Percentiles rank a stretch among this genome's conserved stretches.
phyloP scores from a whole-genome alignment of 441 rosid species.

The Monsonia emarginata region DNA sequence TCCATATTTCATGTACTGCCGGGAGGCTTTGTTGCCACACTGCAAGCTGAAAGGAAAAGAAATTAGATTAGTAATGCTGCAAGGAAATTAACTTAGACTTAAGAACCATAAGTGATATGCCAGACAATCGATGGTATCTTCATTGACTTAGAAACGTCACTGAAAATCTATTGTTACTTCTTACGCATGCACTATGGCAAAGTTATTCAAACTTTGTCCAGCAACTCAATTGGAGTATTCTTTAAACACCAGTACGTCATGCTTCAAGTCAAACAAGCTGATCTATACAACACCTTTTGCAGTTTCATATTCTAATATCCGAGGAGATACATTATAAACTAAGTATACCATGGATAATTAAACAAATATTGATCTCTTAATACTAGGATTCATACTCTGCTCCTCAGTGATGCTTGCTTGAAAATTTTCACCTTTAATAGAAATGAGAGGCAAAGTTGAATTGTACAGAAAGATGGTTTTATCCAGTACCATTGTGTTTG shows the following conservation, averaged over 20 bases:
- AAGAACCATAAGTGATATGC: slow-evolving; percentile 2
- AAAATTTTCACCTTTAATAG: background rate
- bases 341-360: background rate
- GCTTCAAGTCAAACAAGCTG: background rate
- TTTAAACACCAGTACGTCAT: background rate
- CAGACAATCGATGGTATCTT: background rate
- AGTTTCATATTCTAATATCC: background rate
- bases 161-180: slow-evolving; percentile 12
- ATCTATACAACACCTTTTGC: background rate
- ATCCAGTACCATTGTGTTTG: background rate
- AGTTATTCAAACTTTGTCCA: background rate
- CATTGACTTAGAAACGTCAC: background rate
- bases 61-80: slow-evolving; percentile 1
- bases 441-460: background rate
- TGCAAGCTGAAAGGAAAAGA: slow-evolving; percentile 53
- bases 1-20: slow-evolving; percentile 49
- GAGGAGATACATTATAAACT: background rate
- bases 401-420: background rate
- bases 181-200: background rate
- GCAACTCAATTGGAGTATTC: background rate
- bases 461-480: background rate
- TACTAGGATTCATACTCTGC: background rate
- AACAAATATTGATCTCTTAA: background rate
- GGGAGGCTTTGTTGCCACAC: slow-evolving; percentile 45
- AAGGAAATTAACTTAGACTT: slow-evolving; percentile 4